Evolutionary conservation across 208 protist species (phyloP), one percentile per base, ranked within the genome.

Genomic region (Trypanosoma lewisi): DNA sequence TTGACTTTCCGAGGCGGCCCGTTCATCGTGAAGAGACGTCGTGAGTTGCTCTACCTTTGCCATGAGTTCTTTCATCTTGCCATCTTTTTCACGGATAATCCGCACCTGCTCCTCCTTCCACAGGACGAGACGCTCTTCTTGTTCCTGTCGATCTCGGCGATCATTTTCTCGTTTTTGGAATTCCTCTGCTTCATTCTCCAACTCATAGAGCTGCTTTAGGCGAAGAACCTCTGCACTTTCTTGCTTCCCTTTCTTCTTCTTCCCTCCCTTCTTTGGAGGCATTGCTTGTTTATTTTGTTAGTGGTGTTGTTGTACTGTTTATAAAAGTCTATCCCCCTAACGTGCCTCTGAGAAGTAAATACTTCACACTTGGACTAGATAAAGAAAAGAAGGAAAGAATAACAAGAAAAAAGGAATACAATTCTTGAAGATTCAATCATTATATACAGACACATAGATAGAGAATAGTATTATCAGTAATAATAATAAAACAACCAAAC

Each of bases 131-230:
- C 74, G 77, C 63, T 94, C 90, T 70, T 91, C 80, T 55, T 82
- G 58, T 55, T 92, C 87, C 37, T 87, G 80, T 21, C 70, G 59
- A 42, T 89, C 85, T 37, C 87, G 80, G 4, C 79, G 77, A 51
- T 91, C 82, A 57, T 83, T 85, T 53, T 96, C 90, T 39, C 48
- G 62, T 41, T 67, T 63, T 64, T 88, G 78, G 58, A 89, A 62
- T 8, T 83, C 75, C 57, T 94, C 87, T 6, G 87, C 85, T 33
- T 91, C 77, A 23, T 54, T 67, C 49, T 96, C 90, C 44, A 82
- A 65, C 1, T 54, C 52, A 4, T 77, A 75, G 23, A 93, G 80
- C 51, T 83, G 72, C 44, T 74, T 77, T 33, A 90, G 48, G n/a
- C 82, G 80, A 9, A 84, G 52, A 31, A 67, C 60, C 56, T 90